Conservation (phyloP, 345 rosid species). For the Aquilaria sinensis region DNA sequence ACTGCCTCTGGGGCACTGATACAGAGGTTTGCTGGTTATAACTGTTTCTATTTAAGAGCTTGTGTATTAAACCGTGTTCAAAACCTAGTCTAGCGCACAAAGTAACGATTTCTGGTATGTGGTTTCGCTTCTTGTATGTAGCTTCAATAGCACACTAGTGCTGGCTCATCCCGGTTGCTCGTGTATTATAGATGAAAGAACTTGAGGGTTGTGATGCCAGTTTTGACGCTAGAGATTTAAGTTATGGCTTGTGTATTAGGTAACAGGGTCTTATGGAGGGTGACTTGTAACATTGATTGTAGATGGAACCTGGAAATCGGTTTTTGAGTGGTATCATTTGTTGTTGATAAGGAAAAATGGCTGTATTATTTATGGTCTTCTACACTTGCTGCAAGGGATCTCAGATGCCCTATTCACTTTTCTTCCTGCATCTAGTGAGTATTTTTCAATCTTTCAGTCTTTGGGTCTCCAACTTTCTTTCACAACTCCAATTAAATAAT, state of each 20-base stretch:
- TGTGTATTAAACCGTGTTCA: not conserved
- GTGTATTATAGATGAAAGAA: not conserved
- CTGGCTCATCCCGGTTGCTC: not conserved
- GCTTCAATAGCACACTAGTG: not conserved
- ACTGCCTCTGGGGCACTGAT: conserved; percentile 45
- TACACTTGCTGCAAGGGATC: not conserved
- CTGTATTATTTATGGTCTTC: not conserved
- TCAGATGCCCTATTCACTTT: not conserved
- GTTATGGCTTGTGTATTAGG: conserved; percentile 2
- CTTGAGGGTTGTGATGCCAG: conserved; percentile 12
- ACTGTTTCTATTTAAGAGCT: conserved; percentile 29
- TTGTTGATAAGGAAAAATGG: not conserved
- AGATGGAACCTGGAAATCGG: not conserved
- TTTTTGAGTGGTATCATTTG: not conserved
- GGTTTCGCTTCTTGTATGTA: conserved; percentile 4
- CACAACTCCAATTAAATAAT: no score
- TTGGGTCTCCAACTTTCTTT: no score
- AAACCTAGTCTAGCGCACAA: no score
- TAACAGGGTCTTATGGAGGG: not conserved
- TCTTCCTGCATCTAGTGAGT: no score
- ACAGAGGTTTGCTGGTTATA: conserved; percentile 27
- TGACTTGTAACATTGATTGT: not conserved
- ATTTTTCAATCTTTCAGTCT: no score
- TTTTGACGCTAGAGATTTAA: conserved; percentile 15
- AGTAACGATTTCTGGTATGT: conserved; percentile 2